Percentiles rank a stretch among this genome's conserved stretches.
Evolutionary conservation across 2,329 filamentous ascomycete genomes (phyloP).

Genomic region (Sclerotinia spermophila): DNA sequence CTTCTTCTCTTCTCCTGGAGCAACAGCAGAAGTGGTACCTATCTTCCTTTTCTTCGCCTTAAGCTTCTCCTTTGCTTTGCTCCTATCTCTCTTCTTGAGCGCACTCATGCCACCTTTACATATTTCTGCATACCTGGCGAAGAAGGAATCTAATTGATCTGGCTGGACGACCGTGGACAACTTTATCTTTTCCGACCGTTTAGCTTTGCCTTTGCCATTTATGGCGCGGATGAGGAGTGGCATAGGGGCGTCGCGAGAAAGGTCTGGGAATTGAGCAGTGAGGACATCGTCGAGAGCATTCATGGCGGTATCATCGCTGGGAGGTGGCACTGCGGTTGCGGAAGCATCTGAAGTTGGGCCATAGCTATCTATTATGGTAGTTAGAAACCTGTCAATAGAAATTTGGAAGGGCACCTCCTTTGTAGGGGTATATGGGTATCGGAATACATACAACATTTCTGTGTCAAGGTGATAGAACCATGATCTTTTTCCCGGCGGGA

Average conservation of each 20-base stretch:
- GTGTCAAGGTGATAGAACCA: constrained; percentile 69
- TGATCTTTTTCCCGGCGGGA: constrained; percentile 54
- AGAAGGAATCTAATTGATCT: constrained; percentile 75
- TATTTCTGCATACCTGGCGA: constrained; percentile 78
- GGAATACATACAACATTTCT: constrained; percentile 63
- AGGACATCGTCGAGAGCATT: constrained; percentile 11
- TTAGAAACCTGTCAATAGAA: neutral
- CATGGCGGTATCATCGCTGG: neutral
- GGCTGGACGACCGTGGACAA: constrained; percentile 79
- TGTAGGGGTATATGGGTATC: neutral
- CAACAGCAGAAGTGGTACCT: constrained; percentile 17
- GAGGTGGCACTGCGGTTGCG: neutral
- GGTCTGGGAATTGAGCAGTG: constrained; percentile 56
- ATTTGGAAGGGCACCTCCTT: neutral
- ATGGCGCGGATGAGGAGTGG: constrained; percentile 67
- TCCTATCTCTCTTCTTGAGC: constrained; percentile 89
- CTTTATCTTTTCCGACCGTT: constrained; percentile 54
- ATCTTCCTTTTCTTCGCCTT: constrained; percentile 60
- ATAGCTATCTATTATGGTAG: neutral
- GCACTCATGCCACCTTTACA: constrained; percentile 87
- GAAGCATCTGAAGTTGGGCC: neutral
- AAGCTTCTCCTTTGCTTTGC: constrained; percentile 75
- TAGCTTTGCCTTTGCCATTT: neutral
- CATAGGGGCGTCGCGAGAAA: constrained; percentile 54
- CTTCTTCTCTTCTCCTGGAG: constrained; percentile 23